phyloP scores from a whole-genome alignment of 495 filamentous ascomycete genomes.

The Xylaria intraflava region DNA sequence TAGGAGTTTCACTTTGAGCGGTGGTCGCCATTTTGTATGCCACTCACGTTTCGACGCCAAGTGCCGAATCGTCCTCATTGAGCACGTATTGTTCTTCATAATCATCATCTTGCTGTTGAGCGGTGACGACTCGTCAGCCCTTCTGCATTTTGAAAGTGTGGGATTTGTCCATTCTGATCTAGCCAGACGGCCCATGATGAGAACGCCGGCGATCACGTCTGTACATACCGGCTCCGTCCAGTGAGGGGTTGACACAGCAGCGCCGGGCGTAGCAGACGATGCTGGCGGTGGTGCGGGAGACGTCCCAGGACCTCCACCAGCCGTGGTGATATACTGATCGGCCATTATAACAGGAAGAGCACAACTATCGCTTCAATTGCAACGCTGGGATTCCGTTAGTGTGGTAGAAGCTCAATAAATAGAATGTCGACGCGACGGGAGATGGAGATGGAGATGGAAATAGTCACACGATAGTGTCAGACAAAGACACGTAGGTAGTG shows the following conservation, averaged over 20 bases:
- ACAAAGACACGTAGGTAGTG: too few relatives aligned
- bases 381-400: too few relatives aligned
- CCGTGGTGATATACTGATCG: not conserved
- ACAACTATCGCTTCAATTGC: too few relatives aligned
- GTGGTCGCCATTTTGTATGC: not conserved
- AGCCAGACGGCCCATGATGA: not conserved
- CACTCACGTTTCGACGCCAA: slow-evolving; percentile 26
- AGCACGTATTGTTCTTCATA: slow-evolving; percentile 14
- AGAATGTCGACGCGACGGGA: too few relatives aligned
- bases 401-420: too few relatives aligned
- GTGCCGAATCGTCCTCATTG: slow-evolving; percentile 19
- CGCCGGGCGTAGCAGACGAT: slow-evolving; percentile 25
- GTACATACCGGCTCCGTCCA: slow-evolving; percentile 11
- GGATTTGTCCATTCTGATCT: not conserved
- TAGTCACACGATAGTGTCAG: too few relatives aligned
- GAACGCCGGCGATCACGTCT: not conserved
- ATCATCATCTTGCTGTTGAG: slow-evolving; percentile 9
- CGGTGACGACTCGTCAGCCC: not conserved
- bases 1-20: not conserved
- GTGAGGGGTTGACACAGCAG: slow-evolving; percentile 15
- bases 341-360: not conserved
- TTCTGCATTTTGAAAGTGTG: not conserved
- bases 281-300: slow-evolving; percentile 18
- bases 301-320: not conserved
- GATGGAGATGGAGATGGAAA: too few relatives aligned